Base-by-base conservation (phyloP, 1,284 basidiomycete species). In the Puccinia horiana region DNA sequence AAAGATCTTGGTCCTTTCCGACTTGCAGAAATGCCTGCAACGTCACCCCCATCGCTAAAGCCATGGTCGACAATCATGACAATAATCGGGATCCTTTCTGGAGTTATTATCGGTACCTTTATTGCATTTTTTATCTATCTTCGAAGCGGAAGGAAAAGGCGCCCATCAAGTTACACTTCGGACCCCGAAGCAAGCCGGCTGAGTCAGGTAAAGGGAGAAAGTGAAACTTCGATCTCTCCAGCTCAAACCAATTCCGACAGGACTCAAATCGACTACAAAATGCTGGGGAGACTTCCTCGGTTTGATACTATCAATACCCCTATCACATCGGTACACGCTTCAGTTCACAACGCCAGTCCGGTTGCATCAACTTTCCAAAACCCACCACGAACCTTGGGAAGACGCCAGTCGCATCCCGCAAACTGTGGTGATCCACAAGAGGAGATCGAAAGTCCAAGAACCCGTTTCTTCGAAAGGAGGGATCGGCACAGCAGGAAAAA, bases 301-400 rank as follows among this genome's bases (percentile, higher is more conserved):
- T 47, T 73, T 6, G 70, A 73, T 20, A 23, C 47, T 18, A 73
- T 1, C 52, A 37, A 52, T 9, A 40, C 11, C 37, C 70, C 52
- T 14, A 6, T 73, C 49, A 54, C 20, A 52, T 73, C 70, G 2
- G 29, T n/a, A 47, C 70, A 73, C 18, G 29, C 70, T 73, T 73
- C 70, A 37, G 70, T 54, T 35, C 52, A 73, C n/a, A 52, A 73
- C 52, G 52, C 70, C 29, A 54, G 70, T 37, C 70, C 44, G 18
- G 16, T 47, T 49, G 47, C 23, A 6, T 54, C 52, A 8, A 73
- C 26, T 18, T 73, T 54, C 47, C 26, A 49, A 20, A 29, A 26
- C 26, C 70, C 29, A 9, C 35, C n/a, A 35, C 35, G 47, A 6
- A 54, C 37, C 47, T 35, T 52, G 47, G 47, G 26, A 2, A 52